A percentile compares a stretch with the other conserved stretches of the same genome.
phyloP scores from a whole-genome alignment of 768 basidiomycete genomes.

The Russula compacta region DNA sequence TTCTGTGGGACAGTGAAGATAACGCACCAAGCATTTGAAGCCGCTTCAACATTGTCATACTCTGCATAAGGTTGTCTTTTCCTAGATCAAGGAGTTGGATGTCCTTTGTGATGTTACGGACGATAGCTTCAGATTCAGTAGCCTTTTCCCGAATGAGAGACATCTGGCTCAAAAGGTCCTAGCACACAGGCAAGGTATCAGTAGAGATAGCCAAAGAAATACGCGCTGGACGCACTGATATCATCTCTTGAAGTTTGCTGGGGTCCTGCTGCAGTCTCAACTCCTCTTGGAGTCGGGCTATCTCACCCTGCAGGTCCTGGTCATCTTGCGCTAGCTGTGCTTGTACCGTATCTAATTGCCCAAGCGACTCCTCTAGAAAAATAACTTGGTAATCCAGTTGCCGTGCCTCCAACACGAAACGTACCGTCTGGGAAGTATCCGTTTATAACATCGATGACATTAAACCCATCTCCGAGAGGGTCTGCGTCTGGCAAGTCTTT shows the following conservation, averaged over 20 bases:
- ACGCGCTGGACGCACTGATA: conserved; percentile 53
- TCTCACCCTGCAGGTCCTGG: conserved; percentile 59
- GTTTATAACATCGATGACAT: conserved; percentile 46
- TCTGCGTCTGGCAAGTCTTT: conserved; percentile 38
- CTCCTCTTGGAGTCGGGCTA: conserved; percentile 56
- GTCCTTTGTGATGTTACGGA: conserved; percentile 90
- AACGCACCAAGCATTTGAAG: conserved; percentile 87
- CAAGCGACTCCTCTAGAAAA: conserved; percentile 61
- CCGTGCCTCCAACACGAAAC: conserved; percentile 17
- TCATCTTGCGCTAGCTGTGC: conserved; percentile 61
- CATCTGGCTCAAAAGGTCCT: conserved; percentile 95
- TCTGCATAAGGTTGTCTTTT: conserved; percentile 83
- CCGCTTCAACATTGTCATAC: conserved; percentile 84
- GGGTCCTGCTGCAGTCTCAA: conserved; percentile 75
- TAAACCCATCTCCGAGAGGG: conserved; percentile 50
- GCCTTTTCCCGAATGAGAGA: conserved; percentile 94
- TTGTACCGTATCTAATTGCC: conserved; percentile 63
- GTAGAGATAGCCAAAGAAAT: neutral
- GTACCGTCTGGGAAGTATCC: conserved; percentile 73
- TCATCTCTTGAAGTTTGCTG: conserved; percentile 91
- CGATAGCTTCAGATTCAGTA: conserved; percentile 93
- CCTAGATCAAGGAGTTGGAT: conserved; percentile 91
- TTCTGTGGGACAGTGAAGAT: neutral
- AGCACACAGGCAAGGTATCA: neutral
- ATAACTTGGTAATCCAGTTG: neutral